These are phyloP conservation scores for Tripidium arundinaceum DNA, from an alignment of 202 grass and related monocot species.

Conservation along the genomic window DNA sequence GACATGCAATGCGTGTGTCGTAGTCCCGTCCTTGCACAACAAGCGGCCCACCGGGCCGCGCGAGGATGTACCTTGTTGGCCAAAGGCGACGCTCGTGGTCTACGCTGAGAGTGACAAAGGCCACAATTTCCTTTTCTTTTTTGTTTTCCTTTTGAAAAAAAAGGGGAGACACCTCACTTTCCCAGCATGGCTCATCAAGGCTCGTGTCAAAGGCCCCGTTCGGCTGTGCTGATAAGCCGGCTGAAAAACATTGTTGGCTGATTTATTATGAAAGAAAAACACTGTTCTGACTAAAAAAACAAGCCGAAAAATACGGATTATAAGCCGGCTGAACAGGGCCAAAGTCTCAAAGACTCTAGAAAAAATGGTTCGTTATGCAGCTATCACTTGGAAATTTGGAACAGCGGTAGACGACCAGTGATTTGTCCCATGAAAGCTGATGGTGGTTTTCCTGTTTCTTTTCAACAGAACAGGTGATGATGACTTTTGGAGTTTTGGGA, in stretches of 20 bases:
- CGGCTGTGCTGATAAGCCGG: too few relatives aligned
- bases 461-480: neutral
- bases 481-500: neutral
- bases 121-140: neutral
- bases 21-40: neutral
- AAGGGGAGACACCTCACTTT: neutral
- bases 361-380: neutral
- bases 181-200: neutral
- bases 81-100: slow-evolving; percentile 1
- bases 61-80: neutral
- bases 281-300: too few relatives aligned
- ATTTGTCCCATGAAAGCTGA: neutral
- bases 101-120: slow-evolving; percentile 17
- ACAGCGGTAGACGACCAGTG: neutral
- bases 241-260: too few relatives aligned
- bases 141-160: neutral
- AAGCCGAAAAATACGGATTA: too few relatives aligned
- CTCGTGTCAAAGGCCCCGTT: too few relatives aligned
- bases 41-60: neutral
- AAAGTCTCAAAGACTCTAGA: neutral
- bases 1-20: neutral
- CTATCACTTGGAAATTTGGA: neutral
- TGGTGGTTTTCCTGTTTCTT: neutral
- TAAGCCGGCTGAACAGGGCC: too few relatives aligned
- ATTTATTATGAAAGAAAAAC: too few relatives aligned